Evolutionary conservation across 345 rosid genomes (phyloP).

Genomic region (Dipteronia sinensis): DNA sequence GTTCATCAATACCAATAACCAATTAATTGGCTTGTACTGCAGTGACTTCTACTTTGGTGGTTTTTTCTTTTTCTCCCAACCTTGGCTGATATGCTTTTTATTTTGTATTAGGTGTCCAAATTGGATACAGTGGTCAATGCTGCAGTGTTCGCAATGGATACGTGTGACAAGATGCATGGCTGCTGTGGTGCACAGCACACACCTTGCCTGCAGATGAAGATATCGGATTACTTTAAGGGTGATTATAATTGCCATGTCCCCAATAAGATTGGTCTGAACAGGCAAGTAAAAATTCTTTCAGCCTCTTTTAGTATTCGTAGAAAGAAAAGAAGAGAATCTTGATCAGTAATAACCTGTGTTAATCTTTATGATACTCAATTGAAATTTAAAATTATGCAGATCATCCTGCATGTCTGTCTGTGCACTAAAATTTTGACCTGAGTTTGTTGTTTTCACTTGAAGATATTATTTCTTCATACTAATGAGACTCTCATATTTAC

Average conservation of each 20-base stretch:
- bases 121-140: conserved; percentile 56
- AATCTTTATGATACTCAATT: not conserved
- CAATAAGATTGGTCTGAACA: conserved; percentile 44
- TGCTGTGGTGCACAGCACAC: conserved; percentile 52
- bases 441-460: not conserved
- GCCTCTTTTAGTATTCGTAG: conserved; percentile 2
- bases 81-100: conserved; percentile 11
- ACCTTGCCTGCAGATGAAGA: conserved; percentile 54
- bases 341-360: too few relatives aligned
- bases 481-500: conserved; percentile 30
- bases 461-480: conserved; percentile 21
- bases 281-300: conserved; percentile 35
- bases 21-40: conserved; percentile 5
- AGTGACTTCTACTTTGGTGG: conserved; percentile 1
- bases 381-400: not conserved
- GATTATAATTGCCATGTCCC: conserved; percentile 30
- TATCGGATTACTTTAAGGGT: conserved; percentile 56
- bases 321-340: not conserved
- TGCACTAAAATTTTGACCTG: not conserved
- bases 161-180: conserved; percentile 48
- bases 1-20: conserved; percentile 2
- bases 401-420: not conserved
- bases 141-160: conserved; percentile 40
- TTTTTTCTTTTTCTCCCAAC: conserved; percentile 12
- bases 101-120: conserved; percentile 44